These are phyloP conservation scores for Pleurotus tuoliensis DNA, from an alignment of 768 basidiomycete species.

Conservation along the genomic window DNA sequence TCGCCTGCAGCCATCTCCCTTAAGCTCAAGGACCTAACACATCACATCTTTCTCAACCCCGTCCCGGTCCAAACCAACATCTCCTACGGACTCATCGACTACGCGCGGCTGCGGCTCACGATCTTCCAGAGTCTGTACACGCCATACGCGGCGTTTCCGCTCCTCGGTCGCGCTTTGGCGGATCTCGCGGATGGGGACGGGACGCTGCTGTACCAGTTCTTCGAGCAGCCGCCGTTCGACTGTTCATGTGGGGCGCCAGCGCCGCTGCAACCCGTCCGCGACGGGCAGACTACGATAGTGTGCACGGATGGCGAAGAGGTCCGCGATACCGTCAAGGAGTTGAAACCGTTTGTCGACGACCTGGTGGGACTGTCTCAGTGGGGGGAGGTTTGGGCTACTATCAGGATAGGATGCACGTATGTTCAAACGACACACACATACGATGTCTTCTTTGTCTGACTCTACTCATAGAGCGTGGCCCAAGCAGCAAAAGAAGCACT, in stretches of 20 bases:
- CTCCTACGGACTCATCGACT: conserved; percentile 22
- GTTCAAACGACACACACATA: not conserved
- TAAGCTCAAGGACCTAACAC: conserved; percentile 14
- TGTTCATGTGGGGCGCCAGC: not conserved
- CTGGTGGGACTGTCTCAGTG: conserved; percentile 14
- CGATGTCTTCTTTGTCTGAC: too few relatives aligned
- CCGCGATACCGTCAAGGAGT: conserved; percentile 13
- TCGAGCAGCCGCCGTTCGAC: conserved; percentile 3
- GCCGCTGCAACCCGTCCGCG: not conserved
- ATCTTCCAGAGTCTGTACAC: conserved; percentile 20
- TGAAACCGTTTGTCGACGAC: conserved; percentile 9
- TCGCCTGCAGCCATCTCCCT: conserved; percentile 13
- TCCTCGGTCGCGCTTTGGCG: conserved; percentile 17
- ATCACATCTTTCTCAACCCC: conserved; percentile 13
- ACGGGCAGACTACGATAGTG: conserved; percentile 9
- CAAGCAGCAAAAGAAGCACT: conserved; percentile 18
- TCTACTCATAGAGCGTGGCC: conserved; percentile 22
- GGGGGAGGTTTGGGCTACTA: conserved; percentile 15
- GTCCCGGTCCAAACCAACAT: conserved; percentile 14
- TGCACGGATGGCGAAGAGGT: conserved; percentile 20
- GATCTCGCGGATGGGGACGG: conserved; percentile 22
- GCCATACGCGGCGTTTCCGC: conserved; percentile 17
- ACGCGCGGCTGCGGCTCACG: conserved; percentile 11
- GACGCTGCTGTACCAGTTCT: conserved; percentile 10
- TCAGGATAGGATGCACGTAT: conserved; percentile 17